Evolutionary conservation across 768 basidiomycete species (phyloP).

Genomic region (Mycena haematopus): DNA sequence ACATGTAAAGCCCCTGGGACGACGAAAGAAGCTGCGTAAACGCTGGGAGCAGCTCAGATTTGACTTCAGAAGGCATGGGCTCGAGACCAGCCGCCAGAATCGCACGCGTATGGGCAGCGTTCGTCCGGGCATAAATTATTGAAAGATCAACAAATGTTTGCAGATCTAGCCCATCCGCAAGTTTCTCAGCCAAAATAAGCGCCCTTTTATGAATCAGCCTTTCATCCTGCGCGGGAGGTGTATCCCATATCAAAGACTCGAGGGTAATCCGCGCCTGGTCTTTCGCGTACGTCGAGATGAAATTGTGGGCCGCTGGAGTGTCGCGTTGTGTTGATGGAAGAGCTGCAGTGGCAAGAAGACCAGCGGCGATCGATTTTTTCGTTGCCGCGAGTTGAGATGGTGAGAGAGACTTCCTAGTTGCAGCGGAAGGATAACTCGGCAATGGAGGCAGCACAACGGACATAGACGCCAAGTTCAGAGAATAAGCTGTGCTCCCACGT

Average conservation of each 20-base stretch:
- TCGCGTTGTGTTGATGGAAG: conserved; percentile 57
- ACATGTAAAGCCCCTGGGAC: conserved; percentile 61
- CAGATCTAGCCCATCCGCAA: conserved; percentile 54
- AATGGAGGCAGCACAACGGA: conserved; percentile 34
- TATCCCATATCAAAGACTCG: conserved; percentile 65
- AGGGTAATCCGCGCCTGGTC: conserved; percentile 61
- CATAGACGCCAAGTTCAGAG: background rate
- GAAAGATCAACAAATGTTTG: conserved; percentile 68
- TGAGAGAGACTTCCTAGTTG: conserved; percentile 53
- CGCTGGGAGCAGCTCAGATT: conserved; percentile 59
- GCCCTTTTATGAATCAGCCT: conserved; percentile 53
- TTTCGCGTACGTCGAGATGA: conserved; percentile 63
- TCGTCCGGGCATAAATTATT: conserved; percentile 56
- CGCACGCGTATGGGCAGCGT: conserved; percentile 50
- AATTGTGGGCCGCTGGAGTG: conserved; percentile 50
- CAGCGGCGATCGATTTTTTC: conserved; percentile 48
- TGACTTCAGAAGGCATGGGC: conserved; percentile 40
- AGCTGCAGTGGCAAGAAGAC: conserved; percentile 53
- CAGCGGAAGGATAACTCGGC: conserved; percentile 61
- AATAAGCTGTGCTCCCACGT: conserved; percentile 2
- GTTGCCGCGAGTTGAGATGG: conserved; percentile 58
- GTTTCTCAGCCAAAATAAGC: conserved; percentile 62
- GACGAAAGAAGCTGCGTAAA: conserved; percentile 58
- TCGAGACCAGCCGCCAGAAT: conserved; percentile 50
- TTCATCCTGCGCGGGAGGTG: conserved; percentile 41